Evolutionary conservation across 768 basidiomycete species (phyloP), one percentile per base, ranked within the genome.

Genomic region (Boletus subcaerulescens): DNA sequence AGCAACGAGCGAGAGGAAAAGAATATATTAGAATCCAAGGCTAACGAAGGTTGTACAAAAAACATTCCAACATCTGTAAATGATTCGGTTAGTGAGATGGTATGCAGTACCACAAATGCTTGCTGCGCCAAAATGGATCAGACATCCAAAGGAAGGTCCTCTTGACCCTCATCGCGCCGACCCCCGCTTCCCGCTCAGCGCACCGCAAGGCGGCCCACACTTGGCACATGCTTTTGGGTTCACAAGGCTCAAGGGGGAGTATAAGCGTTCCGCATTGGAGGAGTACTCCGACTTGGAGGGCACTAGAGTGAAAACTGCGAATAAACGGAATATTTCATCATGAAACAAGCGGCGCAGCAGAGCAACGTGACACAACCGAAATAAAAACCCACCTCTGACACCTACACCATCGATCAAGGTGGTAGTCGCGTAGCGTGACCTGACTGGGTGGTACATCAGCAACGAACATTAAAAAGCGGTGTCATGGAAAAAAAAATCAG

Each of bases 111-210:
- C 3, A 48, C 15, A n/a, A 46, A 49, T 48, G 58, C 56, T 45
- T 38, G 66, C 61, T 67, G 63, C 60, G 69, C 63, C 69, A 44
- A 48, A 35, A 72, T 64, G 67, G 73, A 71, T 89, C 87, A 89
- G 87, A 89, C 87, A 90, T 89, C 87, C 87, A 86, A 88, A 86
- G 87, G 87, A 90, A 88, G 88, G 83, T 84, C 77, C 72, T 81
- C 76, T 64, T 63, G 72, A 69, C 87, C 77, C 84, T 77, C 87
- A 90, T 81, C 68, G 75, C 74, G 77, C 77, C 86, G 69, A 87
- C 87, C 86, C 80, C 82, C 81, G 76, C 82, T 77, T 86, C 68
- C 76, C 80, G 76, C 76, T 76, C 84, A 89, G 86, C 87, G 85
- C 83, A 84, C 84, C 62, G 22, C 48, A 68, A 64, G 80, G 80